phyloP scores from a whole-genome alignment of 1,139 yeast genomes.

The Scheffersomyces stambukii region DNA sequence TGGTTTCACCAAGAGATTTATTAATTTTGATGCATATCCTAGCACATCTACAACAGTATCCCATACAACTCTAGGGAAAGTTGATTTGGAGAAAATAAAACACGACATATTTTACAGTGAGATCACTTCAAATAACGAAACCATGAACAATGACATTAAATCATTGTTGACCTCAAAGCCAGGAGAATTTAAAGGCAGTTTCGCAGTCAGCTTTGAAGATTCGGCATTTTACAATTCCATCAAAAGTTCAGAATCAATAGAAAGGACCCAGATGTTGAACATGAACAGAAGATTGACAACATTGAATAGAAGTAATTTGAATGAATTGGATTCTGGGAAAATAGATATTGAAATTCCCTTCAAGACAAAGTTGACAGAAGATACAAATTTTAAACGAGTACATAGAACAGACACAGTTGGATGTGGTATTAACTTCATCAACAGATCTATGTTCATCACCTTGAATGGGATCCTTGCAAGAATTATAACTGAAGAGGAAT shows the following conservation, averaged over 20 bases:
- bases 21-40: conserved; percentile 17
- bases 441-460: conserved; percentile 66
- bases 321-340: conserved; percentile 29
- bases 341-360: conserved; percentile 37
- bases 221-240: conserved; percentile 38
- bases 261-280: conserved; percentile 29
- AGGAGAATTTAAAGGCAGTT: conserved; percentile 40
- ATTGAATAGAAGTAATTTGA: conserved; percentile 23
- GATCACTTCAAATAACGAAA: conserved; percentile 12
- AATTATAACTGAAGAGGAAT: conserved; percentile 28
- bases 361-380: conserved; percentile 17
- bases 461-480: conserved; percentile 66
- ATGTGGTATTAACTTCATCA: conserved; percentile 73
- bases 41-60: conserved; percentile 6
- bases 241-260: conserved; percentile 27
- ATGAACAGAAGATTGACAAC: conserved; percentile 38
- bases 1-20: conserved; percentile 32
- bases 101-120: conserved; percentile 21
- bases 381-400: conserved; percentile 12
- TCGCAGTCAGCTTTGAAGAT: conserved; percentile 41
- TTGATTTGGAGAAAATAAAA: conserved; percentile 30
- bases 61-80: conserved; percentile 7
- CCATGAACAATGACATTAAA: conserved; percentile 14
- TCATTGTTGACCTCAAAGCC: conserved; percentile 26
- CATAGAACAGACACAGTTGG: conserved; percentile 64